phyloP scores from a whole-genome alignment of 371 early-diverging fungal species.

The Paraphysoderma sedebokerense region DNA sequence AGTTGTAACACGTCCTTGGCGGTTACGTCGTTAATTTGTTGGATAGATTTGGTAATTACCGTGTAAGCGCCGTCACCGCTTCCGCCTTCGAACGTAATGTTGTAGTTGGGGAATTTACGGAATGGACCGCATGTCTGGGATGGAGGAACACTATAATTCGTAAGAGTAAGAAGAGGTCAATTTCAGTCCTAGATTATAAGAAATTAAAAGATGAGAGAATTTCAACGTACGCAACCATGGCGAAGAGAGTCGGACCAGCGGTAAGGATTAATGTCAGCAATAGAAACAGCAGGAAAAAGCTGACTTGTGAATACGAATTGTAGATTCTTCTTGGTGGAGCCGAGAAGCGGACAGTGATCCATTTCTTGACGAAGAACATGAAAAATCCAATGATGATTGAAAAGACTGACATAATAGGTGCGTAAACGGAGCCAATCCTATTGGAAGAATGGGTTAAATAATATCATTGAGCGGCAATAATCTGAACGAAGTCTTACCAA shows the following conservation, averaged over 20 bases:
- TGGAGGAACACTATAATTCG: background rate
- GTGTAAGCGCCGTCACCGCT: background rate
- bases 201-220: too few relatives aligned
- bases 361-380: conserved; percentile 5
- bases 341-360: background rate
- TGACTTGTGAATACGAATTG: conserved; percentile 6
- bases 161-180: too few relatives aligned
- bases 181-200: too few relatives aligned
- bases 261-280: conserved; percentile 1
- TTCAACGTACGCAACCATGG: too few relatives aligned
- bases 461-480: background rate
- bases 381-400: background rate
- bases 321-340: conserved; percentile 5
- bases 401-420: background rate
- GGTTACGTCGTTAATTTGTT: background rate
- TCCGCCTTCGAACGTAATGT: background rate
- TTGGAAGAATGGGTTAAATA: background rate
- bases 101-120: background rate
- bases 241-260: background rate
- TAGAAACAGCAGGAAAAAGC: conserved; percentile 4
- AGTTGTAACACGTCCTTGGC: background rate
- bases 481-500: background rate
- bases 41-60: background rate
- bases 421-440: conserved; percentile 2
- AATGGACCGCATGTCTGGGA: background rate